Evolutionary conservation across 495 filamentous ascomycete species (phyloP).

Genomic region (Tuber borchii): DNA sequence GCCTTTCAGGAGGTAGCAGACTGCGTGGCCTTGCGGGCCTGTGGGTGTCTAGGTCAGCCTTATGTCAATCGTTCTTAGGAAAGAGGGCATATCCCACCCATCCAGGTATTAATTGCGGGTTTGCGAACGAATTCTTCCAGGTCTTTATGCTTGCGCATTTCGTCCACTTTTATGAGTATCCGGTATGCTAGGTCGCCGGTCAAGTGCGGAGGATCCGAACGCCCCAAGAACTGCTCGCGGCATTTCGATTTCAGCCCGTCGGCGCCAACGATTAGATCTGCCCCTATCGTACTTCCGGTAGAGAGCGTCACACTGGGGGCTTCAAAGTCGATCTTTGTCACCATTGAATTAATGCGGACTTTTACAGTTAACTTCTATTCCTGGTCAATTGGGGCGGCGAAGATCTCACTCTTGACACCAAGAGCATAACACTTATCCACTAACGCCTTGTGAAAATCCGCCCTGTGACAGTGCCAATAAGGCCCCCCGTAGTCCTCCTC

Average conservation of each 20-base stretch:
- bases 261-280: conserved; percentile 51
- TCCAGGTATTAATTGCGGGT: conserved; percentile 63
- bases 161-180: conserved; percentile 49
- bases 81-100: conserved; percentile 45
- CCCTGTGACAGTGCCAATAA: conserved; percentile 47
- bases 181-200: conserved; percentile 61
- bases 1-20: conserved; percentile 53
- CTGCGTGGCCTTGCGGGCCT: conserved; percentile 52
- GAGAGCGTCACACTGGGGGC: conserved; percentile 43
- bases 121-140: conserved; percentile 47
- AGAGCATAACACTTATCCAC: conserved; percentile 44
- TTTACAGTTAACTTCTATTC: not conserved
- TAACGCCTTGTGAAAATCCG: conserved; percentile 50
- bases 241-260: conserved; percentile 54
- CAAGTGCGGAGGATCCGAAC: conserved; percentile 45
- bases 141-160: conserved; percentile 49
- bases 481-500: conserved; percentile 48
- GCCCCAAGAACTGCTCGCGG: conserved; percentile 47
- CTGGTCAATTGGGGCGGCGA: not conserved
- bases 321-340: conserved; percentile 45
- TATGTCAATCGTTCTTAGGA: not conserved
- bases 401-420: conserved; percentile 42
- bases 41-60: conserved; percentile 4
- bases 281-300: conserved; percentile 43
- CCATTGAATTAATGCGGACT: conserved; percentile 43